Evolutionary conservation across 257 asterid species (phyloP), one percentile per base, ranked within the genome.

Genomic region (Voacanga thouarsii): DNA sequence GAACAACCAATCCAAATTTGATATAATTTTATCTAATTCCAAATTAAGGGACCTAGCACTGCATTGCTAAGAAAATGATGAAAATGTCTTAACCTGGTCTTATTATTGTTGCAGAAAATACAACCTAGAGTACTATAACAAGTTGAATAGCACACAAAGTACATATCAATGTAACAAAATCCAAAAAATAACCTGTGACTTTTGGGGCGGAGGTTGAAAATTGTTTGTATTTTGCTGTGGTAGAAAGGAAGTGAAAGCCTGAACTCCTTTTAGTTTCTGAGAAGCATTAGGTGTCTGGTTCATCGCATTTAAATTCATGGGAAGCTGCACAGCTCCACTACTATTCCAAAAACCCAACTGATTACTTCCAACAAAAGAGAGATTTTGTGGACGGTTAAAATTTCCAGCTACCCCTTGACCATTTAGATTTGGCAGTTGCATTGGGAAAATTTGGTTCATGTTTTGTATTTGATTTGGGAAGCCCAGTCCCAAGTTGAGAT

Each of bases 381-480:
- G 60, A 76, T 86, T 85, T 50, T 86, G 96, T 75, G 87, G 84
- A 41, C 78, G 41, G 67, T 49, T 73, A 53, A 75, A 55, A 73
- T 30, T 61, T 26, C 82, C 82, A 45, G 79, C 75, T 61, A 70
- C 70, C 78, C 44, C 72, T 67, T 81, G 89, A 60, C 74, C 83
- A 26, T 47, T 59, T 39, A 69, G 79, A 56, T 78, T 80, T 39
- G 87, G 80, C 81, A 86, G 78, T 41, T 82, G 89, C 85, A 91
- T 77, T 73, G 89, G 94, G 79, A 89, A 45, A 81, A 88, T 78
- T 78, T 86, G 97, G 86, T 80, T 84, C 39, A 88, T 83, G 80
- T 85, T 89, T 63, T 89, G 96, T 79, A 88, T 80, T 59, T 85
- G 88, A 82, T 83, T 88, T 24, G 90, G 89, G 78, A 89, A 45